Percentiles rank a stretch among this genome's conserved stretches.
phyloP scores from a whole-genome alignment of 257 asterid species.

The Haberlea rhodopensis region DNA sequence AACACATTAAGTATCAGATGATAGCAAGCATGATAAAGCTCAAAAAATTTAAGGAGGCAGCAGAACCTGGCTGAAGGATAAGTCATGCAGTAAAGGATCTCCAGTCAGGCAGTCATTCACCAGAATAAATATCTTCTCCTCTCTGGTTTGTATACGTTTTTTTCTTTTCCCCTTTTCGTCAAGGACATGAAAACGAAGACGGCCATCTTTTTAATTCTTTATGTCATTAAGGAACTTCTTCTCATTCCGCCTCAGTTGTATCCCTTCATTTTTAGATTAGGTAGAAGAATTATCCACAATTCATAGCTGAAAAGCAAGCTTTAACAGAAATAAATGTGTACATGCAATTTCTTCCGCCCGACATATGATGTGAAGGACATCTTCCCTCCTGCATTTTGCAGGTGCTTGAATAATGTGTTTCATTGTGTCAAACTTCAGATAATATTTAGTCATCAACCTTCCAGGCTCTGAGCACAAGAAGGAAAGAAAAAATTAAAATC shows the following conservation, averaged over 20 bases:
- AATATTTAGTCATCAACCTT: slow-evolving; percentile 91
- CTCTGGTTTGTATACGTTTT: slow-evolving; percentile 90
- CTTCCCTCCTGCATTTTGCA: slow-evolving; percentile 69
- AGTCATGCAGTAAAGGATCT: slow-evolving; percentile 80
- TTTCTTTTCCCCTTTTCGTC: slow-evolving; percentile 80
- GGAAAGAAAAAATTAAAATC: slow-evolving; percentile 14
- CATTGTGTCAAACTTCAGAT: slow-evolving; percentile 94
- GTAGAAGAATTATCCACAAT: slow-evolving; percentile 25
- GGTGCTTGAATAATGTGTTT: slow-evolving; percentile 86
- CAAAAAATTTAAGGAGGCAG: slow-evolving; percentile 27
- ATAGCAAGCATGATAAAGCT: slow-evolving; percentile 18
- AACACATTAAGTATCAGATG: slow-evolving; percentile 13
- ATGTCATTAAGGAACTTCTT: slow-evolving; percentile 88
- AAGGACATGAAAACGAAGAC: slow-evolving; percentile 87
- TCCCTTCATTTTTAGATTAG: slow-evolving; percentile 68
- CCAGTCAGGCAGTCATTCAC: slow-evolving; percentile 96
- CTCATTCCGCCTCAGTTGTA: slow-evolving; percentile 92
- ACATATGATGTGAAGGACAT: slow-evolving; percentile 67
- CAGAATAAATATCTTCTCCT: slow-evolving; percentile 89
- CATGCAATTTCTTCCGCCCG: slow-evolving; percentile 90
- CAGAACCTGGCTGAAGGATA: slow-evolving; percentile 90
- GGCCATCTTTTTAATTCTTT: slow-evolving; percentile 75
- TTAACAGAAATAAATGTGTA: slow-evolving; percentile 33
- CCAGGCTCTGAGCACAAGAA: slow-evolving; percentile 73
- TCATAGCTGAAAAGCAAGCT: slow-evolving; percentile 21